phyloP scores from a whole-genome alignment of 306 rosid genomes.

The Purshia tridentata region DNA sequence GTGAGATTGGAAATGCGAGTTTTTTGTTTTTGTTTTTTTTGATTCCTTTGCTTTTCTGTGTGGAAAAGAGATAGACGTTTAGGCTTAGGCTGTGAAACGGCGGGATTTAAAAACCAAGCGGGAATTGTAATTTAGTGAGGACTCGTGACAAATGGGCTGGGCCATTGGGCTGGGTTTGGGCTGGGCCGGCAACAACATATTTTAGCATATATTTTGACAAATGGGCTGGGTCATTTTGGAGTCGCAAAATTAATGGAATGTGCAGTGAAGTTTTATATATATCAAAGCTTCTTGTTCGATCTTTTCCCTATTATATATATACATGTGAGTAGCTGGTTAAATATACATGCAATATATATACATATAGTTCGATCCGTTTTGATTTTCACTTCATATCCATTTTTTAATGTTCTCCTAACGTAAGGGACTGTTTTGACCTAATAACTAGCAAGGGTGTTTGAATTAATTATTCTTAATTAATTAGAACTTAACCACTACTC shows the following conservation, averaged over 20 bases:
- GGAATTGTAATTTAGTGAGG: slow-evolving; percentile 24
- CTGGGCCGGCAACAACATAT: not conserved
- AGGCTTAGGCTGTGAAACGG: slow-evolving; percentile 18
- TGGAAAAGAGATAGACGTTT: not conserved
- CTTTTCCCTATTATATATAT: too few species aligned
- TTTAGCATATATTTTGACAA: too few species aligned
- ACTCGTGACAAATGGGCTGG: not conserved
- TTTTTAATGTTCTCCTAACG: too few species aligned
- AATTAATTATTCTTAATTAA: not conserved
- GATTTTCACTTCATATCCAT: too few species aligned
- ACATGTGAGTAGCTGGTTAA: too few species aligned
- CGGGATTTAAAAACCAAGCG: slow-evolving; percentile 65
- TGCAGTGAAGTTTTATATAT: too few species aligned
- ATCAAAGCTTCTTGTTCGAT: too few species aligned
- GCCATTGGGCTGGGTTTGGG: not conserved
- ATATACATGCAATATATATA: too few species aligned
- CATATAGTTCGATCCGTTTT: too few species aligned
- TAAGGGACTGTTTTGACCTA: not conserved
- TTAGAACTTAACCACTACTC: too few species aligned
- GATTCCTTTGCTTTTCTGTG: not conserved
- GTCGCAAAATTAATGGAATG: too few species aligned
- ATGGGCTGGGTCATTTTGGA: too few species aligned
- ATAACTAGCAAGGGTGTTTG: not conserved
- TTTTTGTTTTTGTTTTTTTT: not conserved
- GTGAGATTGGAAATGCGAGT: not conserved